A percentile compares a stretch with the other conserved stretches of the same genome.
Evolutionary conservation across 768 basidiomycete species (phyloP).

Genomic region (Lyophyllum semitale): DNA sequence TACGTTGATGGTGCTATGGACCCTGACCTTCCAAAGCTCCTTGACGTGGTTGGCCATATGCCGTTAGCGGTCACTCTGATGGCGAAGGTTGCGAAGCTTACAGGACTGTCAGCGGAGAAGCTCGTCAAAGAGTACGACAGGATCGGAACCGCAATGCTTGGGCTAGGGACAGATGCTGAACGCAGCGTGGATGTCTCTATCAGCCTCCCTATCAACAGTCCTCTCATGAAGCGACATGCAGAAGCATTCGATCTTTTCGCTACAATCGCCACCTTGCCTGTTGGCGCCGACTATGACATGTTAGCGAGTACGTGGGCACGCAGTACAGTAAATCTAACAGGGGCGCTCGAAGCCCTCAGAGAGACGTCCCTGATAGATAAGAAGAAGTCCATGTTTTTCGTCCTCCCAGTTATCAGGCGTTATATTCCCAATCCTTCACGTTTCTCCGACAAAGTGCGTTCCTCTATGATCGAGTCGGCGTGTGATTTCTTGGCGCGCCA

Average conservation of each 20-base stretch:
- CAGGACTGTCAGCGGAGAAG: neutral
- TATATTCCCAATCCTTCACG: constrained; percentile 17
- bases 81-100: constrained; percentile 20
- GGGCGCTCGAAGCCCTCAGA: constrained; percentile 7
- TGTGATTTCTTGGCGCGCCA: constrained; percentile 15
- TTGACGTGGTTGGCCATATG: constrained; percentile 26
- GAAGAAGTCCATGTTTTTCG: constrained; percentile 5
- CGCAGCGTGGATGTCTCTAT: constrained; percentile 8
- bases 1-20: constrained; percentile 17
- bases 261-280: constrained; percentile 27
- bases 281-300: constrained; percentile 16
- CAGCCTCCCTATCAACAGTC: constrained; percentile 6
- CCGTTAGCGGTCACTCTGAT: constrained; percentile 34
- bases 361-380: constrained; percentile 1
- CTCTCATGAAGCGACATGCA: neutral
- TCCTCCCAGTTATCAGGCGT: constrained; percentile 20
- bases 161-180: constrained; percentile 1
- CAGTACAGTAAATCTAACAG: neutral
- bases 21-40: constrained; percentile 21
- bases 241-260: constrained; percentile 6
- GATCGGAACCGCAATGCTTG: constrained; percentile 1
- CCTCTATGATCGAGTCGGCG: constrained; percentile 11
- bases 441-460: neutral
- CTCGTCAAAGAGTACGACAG: constrained; percentile 4
- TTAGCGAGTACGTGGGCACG: constrained; percentile 13